Evolutionary conservation across 352 stramenopile species (phyloP), one percentile per base, ranked within the genome.

Genomic region (Globisporangium spiculum): DNA sequence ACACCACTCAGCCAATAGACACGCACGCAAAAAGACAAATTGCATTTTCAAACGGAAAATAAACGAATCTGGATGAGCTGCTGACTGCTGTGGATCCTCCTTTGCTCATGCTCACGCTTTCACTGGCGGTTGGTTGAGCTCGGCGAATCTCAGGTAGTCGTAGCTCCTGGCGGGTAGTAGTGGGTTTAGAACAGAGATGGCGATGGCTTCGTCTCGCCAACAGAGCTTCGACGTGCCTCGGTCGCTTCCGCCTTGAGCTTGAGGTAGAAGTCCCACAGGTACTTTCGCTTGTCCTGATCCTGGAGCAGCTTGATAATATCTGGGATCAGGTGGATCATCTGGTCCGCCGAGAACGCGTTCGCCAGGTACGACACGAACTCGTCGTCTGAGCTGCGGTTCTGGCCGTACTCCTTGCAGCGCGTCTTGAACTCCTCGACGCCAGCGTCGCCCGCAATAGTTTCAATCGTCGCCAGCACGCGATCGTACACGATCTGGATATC

Each of bases 401-500:
- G 88, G 30, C 88, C 85, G 63, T 90, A 95, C 56, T 93, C 85
- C 71, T 95, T 95, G 78, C 88, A 95, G 65, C 84, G 86, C 54
- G 74, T 84, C 74, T 93, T 93, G 75, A 95, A 95, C 64, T 95
- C 84, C 24, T 92, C 83, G 53, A 92, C 88, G 41, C 83, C 84
- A 6, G 71, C 54, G 18, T 71, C 71, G 1, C 86, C 88, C 2
- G 83, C 75, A 38, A 90, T 76, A 32, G 75, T 71, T 20, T 91
- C 83, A 61, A 95, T 95, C 30, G 86, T 84, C 63, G 74, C 73
- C 38, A 95, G 66, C 69, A 95, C 88, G 58, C 86, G 85, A 75
- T 95, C 85, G 76, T 95, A 95, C 46, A 93, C 88, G 38, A 90
- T 79, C 74, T 95, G 88, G 63, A 95, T 84, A 30, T 95, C 88